Base-by-base conservation (phyloP, 495 filamentous ascomycete genomes). In the Bryoglossum gracile region DNA sequence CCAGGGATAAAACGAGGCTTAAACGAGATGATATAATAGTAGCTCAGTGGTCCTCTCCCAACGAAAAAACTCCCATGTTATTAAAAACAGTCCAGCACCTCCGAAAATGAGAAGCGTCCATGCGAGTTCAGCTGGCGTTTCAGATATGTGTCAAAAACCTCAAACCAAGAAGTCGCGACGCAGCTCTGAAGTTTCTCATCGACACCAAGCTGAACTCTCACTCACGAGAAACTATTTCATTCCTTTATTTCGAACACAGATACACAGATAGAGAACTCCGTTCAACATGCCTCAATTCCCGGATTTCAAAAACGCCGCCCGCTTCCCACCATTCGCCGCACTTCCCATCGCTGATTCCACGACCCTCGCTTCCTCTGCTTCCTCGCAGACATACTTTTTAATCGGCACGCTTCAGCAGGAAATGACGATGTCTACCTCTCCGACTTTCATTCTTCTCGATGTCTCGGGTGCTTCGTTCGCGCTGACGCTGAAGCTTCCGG, bases 371-470 rank as follows among this genome's bases (percentile, higher is more conserved):
- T 22, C 19, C 25, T 28, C 11, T 30, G 11, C 28, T 10, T 18
- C 0, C 13, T 24, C 14, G n/a, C 43, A 28, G 2, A 10, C 21
- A 11, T 45, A 51, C 21, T 44, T 43, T 37, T 48, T 58, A 35
- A 25, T 58, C 26, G 56, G 25, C 23, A 55, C 51, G 5, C 40
- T 58, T 32, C 23, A 17, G 4, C 41, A 58, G 22, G 52, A 58
- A 23, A 58, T 58, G 56, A 58, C 56, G 3, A 22, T 55, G 18
- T 46, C 50, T 16, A 46, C 51, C 18, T 46, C 34, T 2, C 56
- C 56, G 10, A 58, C 56, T 9, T 58, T 55, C 44, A 55, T 58
- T 13, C 30, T 18, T 22, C 41, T 34, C 35, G 56, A 58, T 25
- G 30, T 26, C 1, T 8, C 9, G 6, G 19, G 16, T n/a, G 21